Evolutionary conservation across 2,329 filamentous ascomycete genomes (phyloP).

Genomic region (Colletotrichum somersetense): DNA sequence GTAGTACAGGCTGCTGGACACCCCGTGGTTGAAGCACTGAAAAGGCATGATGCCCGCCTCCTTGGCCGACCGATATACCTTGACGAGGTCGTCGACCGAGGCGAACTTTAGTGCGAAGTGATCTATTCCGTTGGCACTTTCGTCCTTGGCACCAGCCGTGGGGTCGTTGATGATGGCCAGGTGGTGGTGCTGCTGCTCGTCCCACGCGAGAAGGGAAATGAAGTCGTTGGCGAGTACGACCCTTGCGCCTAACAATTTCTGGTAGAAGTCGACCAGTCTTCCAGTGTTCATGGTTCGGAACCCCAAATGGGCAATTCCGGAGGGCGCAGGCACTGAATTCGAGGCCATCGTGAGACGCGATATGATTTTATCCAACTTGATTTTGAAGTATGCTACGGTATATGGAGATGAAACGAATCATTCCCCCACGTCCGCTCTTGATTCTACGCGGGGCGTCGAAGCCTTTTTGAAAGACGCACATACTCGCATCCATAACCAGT

Average conservation of each 20-base stretch:
- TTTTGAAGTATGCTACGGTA: neutral
- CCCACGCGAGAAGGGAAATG: conserved; percentile 57
- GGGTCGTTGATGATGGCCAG: conserved; percentile 54
- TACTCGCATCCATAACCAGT: neutral
- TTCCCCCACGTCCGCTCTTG: neutral
- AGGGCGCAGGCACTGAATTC: neutral
- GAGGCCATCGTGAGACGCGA: neutral
- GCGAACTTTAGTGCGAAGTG: conserved; percentile 58
- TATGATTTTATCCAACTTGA: neutral
- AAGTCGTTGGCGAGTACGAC: conserved; percentile 45
- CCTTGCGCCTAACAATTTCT: conserved; percentile 51
- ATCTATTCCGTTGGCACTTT: conserved; percentile 50
- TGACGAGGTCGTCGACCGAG: conserved; percentile 51
- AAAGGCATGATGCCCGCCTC: conserved; percentile 52
- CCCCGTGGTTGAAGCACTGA: conserved; percentile 62
- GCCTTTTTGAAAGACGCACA: neutral
- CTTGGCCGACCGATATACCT: conserved; percentile 54
- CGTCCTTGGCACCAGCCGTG: conserved; percentile 42
- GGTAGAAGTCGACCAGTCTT: conserved; percentile 52
- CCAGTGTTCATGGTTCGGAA: neutral
- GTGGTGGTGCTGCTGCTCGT: conserved; percentile 62
- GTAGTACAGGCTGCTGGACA: conserved; percentile 61
- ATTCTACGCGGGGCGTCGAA: neutral
- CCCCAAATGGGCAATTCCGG: conserved; percentile 13
- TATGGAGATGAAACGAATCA: neutral